Evolutionary conservation across 352 stramenopile species (phyloP).

Genomic region (Phytophthora litchii): DNA sequence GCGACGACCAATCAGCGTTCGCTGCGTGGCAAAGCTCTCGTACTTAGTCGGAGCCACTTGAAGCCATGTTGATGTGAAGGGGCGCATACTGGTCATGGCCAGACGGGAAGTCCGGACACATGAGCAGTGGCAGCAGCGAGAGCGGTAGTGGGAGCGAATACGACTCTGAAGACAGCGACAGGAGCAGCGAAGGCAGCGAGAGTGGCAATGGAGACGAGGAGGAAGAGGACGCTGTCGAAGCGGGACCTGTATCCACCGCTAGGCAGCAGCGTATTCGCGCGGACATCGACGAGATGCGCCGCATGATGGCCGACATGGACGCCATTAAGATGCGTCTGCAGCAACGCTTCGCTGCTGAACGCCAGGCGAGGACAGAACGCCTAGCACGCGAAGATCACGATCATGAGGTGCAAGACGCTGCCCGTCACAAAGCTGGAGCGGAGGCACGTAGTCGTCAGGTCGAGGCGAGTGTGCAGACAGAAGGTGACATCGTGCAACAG

Average conservation of each 20-base stretch:
- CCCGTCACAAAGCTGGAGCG: conserved; percentile 9
- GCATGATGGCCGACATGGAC: conserved; percentile 68
- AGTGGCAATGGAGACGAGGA: conserved; percentile 22
- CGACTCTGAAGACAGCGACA: conserved; percentile 28
- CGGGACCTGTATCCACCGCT: conserved; percentile 2
- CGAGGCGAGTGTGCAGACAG: conserved; percentile 22
- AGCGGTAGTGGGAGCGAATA: conserved; percentile 20
- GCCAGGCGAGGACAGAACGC: conserved; percentile 18
- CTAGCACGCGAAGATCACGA: conserved; percentile 26
- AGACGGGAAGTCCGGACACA: conserved; percentile 9
- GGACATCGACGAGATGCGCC: conserved; percentile 51
- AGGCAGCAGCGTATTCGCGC: conserved; percentile 44
- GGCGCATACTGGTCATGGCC: conserved; percentile 12
- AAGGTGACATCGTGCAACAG: conserved; percentile 11
- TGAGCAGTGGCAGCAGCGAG: conserved; percentile 11
- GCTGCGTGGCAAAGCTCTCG: conserved; percentile 38
- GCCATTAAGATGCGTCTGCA: conserved; percentile 58
- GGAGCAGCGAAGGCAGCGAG: conserved; percentile 10
- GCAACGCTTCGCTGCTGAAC: conserved; percentile 45
- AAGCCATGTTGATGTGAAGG: conserved; percentile 35
- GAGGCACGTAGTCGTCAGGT: conserved; percentile 6
- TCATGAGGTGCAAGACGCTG: conserved; percentile 13
- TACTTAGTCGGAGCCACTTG: conserved; percentile 28
- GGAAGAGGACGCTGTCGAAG: conserved; percentile 18
- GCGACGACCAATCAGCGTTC: conserved; percentile 36